Evolutionary conservation across 2,329 filamentous ascomycete genomes (phyloP).

Genomic region (Hymenoscyphus scutula): DNA sequence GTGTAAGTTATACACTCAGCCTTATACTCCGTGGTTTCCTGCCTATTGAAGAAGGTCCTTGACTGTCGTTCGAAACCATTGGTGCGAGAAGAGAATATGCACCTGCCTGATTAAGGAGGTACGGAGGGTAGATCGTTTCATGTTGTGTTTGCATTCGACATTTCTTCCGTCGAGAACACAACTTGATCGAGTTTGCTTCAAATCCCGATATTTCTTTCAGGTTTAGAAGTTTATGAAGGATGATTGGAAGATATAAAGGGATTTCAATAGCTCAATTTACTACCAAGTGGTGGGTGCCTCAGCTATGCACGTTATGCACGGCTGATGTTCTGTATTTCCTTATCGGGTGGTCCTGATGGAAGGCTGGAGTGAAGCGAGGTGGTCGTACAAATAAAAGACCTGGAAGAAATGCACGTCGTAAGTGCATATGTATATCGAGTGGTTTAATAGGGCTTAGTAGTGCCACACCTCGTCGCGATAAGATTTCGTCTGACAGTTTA

Average conservation of each 20-base stretch:
- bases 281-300: not conserved
- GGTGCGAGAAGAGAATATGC: not conserved
- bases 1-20: not conserved
- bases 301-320: no score
- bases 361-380: not conserved
- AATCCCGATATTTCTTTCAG: not conserved
- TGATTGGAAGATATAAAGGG: not conserved
- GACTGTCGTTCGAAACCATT: not conserved
- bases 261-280: not conserved
- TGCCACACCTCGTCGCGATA: slow-evolving; percentile 1
- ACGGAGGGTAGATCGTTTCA: not conserved
- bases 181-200: no score
- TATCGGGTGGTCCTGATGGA: not conserved
- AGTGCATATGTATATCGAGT: not conserved
- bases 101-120: not conserved
- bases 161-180: not conserved
- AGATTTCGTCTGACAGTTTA: not conserved
- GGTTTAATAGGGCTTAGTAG: not conserved
- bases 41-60: not conserved
- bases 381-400: not conserved
- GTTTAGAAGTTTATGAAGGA: not conserved
- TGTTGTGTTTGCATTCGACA: not conserved
- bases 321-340: not conserved
- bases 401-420: not conserved
- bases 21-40: not conserved